Percentiles rank a stretch among this genome's conserved stretches.
phyloP scores from a whole-genome alignment of 1,139 yeast genomes.

The Kurtzmaniella quercitrusa region DNA sequence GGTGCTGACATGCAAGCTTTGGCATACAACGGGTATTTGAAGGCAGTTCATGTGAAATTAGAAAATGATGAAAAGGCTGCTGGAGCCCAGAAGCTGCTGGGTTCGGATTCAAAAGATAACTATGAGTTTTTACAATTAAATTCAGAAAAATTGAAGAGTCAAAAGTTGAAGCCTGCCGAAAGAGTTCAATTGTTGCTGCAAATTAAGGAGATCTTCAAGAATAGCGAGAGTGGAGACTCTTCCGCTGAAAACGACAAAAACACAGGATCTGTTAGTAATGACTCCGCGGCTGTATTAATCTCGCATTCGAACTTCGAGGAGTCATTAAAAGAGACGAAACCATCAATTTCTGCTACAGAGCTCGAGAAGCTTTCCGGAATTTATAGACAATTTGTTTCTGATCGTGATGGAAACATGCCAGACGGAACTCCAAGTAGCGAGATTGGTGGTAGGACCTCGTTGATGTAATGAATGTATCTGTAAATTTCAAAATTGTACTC shows the following conservation, averaged over 20 bases:
- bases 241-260: constrained; percentile 10
- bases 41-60: constrained; percentile 79
- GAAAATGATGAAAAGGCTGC: constrained; percentile 36
- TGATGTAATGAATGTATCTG: constrained; percentile 41
- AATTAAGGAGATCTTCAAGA: constrained; percentile 37
- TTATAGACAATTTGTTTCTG: constrained; percentile 71
- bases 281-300: constrained; percentile 33
- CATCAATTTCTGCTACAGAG: constrained; percentile 79
- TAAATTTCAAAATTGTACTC: background rate
- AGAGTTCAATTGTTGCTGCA: constrained; percentile 41
- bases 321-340: constrained; percentile 74
- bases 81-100: constrained; percentile 8
- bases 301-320: constrained; percentile 52
- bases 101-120: constrained; percentile 13
- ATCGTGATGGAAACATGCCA: constrained; percentile 86
- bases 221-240: constrained; percentile 6
- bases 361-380: constrained; percentile 56
- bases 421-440: constrained; percentile 79
- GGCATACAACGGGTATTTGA: constrained; percentile 85
- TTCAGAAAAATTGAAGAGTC: constrained; percentile 25
- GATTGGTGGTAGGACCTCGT: constrained; percentile 78
- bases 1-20: constrained; percentile 96
- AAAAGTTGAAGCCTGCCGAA: constrained; percentile 40
- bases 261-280: constrained; percentile 7
- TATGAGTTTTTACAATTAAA: constrained; percentile 34